Percentiles rank a stretch among this genome's conserved stretches.
These are phyloP conservation scores for Calonectria multiphialidica DNA, from an alignment of 2,329 filamentous ascomycete species.

Conservation along the genomic window DNA sequence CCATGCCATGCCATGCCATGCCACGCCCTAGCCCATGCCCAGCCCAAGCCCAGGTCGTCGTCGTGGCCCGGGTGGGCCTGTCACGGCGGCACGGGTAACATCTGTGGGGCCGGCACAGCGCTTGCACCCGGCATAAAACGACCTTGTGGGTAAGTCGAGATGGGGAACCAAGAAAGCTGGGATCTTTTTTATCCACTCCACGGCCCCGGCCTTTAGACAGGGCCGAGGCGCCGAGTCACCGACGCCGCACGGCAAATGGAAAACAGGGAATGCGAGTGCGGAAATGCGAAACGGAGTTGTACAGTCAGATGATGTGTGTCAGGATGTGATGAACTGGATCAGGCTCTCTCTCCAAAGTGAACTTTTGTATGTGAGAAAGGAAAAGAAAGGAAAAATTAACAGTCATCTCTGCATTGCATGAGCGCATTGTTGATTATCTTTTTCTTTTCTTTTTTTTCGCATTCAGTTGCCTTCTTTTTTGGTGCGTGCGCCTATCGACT, in stretches of 20 bases:
- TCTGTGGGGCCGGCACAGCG: conserved; percentile 24
- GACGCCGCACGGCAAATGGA: not conserved
- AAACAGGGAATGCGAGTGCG: too few species aligned
- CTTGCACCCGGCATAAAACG: conserved; percentile 9
- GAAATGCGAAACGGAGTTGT: not conserved
- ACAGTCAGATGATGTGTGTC: not conserved
- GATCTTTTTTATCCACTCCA: not conserved
- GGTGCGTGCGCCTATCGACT: not conserved
- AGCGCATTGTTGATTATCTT: too few species aligned
- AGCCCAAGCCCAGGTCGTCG: not conserved
- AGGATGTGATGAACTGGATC: conserved; percentile 4
- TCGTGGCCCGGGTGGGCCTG: conserved; percentile 15
- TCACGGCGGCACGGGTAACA: conserved; percentile 17
- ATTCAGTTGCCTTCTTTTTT: not conserved
- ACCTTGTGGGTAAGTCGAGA: not conserved
- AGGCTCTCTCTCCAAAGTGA: not conserved
- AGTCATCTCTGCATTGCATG: not conserved
- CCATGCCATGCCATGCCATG: not conserved
- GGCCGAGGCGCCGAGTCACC: conserved; percentile 15
- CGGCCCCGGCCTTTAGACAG: conserved; percentile 15
- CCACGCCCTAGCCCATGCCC: not conserved
- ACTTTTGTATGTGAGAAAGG: not conserved
- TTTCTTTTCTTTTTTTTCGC: not conserved
- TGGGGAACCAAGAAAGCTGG: too few species aligned
- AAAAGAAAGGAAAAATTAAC: not conserved